Conservation (phyloP, 2,329 filamentous ascomycete genomes). For the Penicillium paneum region DNA sequence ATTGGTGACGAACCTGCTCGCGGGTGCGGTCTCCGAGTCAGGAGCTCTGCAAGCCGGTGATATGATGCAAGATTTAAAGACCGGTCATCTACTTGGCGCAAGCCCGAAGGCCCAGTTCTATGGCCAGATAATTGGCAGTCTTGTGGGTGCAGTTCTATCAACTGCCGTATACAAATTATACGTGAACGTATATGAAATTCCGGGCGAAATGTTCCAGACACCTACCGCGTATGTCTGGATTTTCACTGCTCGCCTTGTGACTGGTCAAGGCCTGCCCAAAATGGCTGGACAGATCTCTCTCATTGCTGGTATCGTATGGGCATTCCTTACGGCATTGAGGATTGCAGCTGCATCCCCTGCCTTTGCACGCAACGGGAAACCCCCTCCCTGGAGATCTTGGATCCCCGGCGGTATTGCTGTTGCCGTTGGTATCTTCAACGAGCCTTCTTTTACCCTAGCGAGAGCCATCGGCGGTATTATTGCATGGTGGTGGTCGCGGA, state of each 20-base stretch:
- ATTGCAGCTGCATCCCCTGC: constrained; percentile 50
- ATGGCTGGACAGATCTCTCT: constrained; percentile 80
- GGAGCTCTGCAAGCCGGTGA: constrained; percentile 93
- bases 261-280: constrained; percentile 78
- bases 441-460: constrained; percentile 90
- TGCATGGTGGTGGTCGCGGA: constrained; percentile 72
- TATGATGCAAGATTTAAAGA: constrained; percentile 95
- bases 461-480: constrained; percentile 74
- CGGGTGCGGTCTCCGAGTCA: constrained; percentile 80
- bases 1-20: constrained; percentile 92
- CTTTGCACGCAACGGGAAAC: constrained; percentile 30
- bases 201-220: constrained; percentile 85
- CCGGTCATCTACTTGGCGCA: constrained; percentile 86
- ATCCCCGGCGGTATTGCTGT: constrained; percentile 86
- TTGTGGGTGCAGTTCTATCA: constrained; percentile 79
- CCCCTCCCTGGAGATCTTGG: constrained; percentile 63
- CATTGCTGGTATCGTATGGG: constrained; percentile 71
- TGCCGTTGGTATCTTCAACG: constrained; percentile 97
- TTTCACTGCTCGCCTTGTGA: constrained; percentile 90
- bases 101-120: constrained; percentile 94
- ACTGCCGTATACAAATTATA: constrained; percentile 88
- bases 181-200: constrained; percentile 82
- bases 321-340: constrained; percentile 65
- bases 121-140: constrained; percentile 88
- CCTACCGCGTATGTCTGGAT: constrained; percentile 97